Evolutionary conservation across 495 filamentous ascomycete species (phyloP).

Genomic region (Annulohypoxylon bovei): DNA sequence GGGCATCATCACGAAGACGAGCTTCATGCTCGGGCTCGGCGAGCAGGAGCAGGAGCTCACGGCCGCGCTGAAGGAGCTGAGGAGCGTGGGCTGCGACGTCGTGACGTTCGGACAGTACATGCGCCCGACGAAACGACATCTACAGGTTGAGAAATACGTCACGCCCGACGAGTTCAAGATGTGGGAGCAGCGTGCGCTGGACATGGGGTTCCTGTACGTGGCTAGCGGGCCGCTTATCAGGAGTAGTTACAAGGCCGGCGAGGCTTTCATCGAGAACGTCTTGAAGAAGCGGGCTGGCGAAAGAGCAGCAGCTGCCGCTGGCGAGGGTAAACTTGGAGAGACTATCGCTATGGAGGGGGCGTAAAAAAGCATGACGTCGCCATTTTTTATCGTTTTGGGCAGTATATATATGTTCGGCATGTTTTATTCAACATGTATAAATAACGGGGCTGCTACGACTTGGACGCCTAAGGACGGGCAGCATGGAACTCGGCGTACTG

Average conservation of each 20-base stretch:
- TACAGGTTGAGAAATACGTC: conserved; percentile 94
- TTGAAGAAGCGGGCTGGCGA: conserved; percentile 80
- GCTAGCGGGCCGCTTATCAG: conserved; percentile 92
- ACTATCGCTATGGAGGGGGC: conserved; percentile 33
- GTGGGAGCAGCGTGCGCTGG: conserved; percentile 89
- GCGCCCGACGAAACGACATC: conserved; percentile 96
- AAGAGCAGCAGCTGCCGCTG: conserved; percentile 33
- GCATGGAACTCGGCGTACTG: conserved; percentile 30
- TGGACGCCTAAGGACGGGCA: background rate
- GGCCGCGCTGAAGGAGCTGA: conserved; percentile 80
- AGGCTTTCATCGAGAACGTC: conserved; percentile 99
- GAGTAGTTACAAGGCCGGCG: conserved; percentile 96
- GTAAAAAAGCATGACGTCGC: conserved; percentile 12
- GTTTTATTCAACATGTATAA: conserved; percentile 31
- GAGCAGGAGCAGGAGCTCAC: conserved; percentile 91
- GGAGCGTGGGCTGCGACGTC: conserved; percentile 84
- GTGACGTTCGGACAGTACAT: conserved; percentile 99
- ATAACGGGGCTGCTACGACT: conserved; percentile 7
- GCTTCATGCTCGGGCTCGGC: conserved; percentile 93
- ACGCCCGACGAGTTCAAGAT: conserved; percentile 89
- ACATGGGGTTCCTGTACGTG: conserved; percentile 96
- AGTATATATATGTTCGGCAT: background rate
- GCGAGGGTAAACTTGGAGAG: conserved; percentile 34
- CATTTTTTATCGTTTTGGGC: background rate
- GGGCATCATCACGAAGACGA: conserved; percentile 93